Evolutionary conservation across 163 green algal species (phyloP), one percentile per base, ranked within the genome.

Genomic region (Scenedesmus sp.): DNA sequence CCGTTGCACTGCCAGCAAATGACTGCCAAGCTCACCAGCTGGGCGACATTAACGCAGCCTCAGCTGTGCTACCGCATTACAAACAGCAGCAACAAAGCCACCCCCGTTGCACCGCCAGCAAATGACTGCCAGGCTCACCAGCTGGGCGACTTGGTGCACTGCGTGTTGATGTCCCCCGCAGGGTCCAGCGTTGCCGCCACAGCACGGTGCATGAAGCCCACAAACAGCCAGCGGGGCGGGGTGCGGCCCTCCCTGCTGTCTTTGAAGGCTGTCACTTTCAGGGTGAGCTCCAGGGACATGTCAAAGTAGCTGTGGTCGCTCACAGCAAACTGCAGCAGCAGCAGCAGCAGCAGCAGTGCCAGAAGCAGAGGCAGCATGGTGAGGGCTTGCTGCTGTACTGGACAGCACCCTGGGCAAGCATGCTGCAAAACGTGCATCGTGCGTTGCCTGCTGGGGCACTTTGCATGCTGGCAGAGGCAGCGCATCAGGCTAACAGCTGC

Each of bases 131-230:
- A 73, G 12, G 5, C 88, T 34, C 56, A 88, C 88, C 77, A 88
- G 77, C 60, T 34, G 2, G 60, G 60, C 4, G 34, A 67, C 20
- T 88, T 87, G 34, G 88, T 92, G 20, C 64, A 54, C 64, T 88
- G 77, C 59, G 81, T 84, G 62, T 92, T 92, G 88, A 92, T 82
- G 18, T 88, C 64, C 6, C 77, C 88, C 4, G 34, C 56, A 64
- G 81, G 81, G 18, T 66, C 77, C 70, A 88, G 88, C 23, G 15
- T 3, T 57, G 87, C 73, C 16, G 55, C 87, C 57, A 23, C 56
- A 15, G 70, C 87, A 0, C 64, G 81, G 52, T 57, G 79, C 59
- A 92, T 83, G 34, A 92, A 88, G 10, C 88, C 88, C 23, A 92
- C 16, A 60, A 92, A 92, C 79, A 88, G 83, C n/a, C 26, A 79